A percentile compares a stretch with the other conserved stretches of the same genome.
These are phyloP conservation scores for Periconia digitata DNA, from an alignment of 2,329 filamentous ascomycete genomes.

Conservation along the genomic window DNA sequence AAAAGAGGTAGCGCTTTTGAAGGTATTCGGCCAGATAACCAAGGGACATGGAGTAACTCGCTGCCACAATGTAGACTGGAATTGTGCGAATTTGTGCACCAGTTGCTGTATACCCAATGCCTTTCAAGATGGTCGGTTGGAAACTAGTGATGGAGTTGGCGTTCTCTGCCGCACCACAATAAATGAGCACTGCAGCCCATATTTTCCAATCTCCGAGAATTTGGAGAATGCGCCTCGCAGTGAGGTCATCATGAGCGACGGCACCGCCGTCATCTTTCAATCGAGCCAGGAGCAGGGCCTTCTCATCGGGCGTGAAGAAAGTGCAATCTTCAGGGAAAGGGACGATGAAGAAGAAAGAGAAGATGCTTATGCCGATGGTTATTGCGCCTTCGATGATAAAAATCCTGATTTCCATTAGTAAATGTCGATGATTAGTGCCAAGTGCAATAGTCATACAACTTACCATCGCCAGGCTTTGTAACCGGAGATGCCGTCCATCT, in stretches of 20 bases:
- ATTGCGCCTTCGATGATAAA: constrained; percentile 64
- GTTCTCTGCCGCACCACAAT: constrained; percentile 33
- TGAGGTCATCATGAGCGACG: constrained; percentile 41
- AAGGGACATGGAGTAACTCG: constrained; percentile 30
- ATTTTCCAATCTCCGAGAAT: constrained; percentile 58
- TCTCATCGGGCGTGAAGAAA: constrained; percentile 55
- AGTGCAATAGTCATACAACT: constrained; percentile 4
- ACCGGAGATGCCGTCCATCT: constrained; percentile 27
- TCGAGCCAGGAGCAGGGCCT: constrained; percentile 55
- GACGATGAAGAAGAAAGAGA: constrained; percentile 54
- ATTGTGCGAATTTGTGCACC: constrained; percentile 39
- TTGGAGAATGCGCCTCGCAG: constrained; percentile 42
- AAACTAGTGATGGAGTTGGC: constrained; percentile 36
- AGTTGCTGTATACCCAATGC: constrained; percentile 37
- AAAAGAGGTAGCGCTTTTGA: constrained; percentile 32
- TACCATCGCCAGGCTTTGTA: constrained; percentile 33
- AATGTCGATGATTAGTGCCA: not conserved
- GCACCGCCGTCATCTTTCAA: constrained; percentile 31
- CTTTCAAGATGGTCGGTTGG: constrained; percentile 40
- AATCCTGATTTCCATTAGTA: constrained; percentile 42
- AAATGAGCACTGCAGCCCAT: constrained; percentile 48
- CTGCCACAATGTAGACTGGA: constrained; percentile 36
- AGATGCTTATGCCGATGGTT: constrained; percentile 51
- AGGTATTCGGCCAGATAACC: constrained; percentile 31
- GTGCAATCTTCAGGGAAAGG: constrained; percentile 51